Conservation (phyloP, 345 rosid genomes). For the Eucalyptus grandis region DNA sequence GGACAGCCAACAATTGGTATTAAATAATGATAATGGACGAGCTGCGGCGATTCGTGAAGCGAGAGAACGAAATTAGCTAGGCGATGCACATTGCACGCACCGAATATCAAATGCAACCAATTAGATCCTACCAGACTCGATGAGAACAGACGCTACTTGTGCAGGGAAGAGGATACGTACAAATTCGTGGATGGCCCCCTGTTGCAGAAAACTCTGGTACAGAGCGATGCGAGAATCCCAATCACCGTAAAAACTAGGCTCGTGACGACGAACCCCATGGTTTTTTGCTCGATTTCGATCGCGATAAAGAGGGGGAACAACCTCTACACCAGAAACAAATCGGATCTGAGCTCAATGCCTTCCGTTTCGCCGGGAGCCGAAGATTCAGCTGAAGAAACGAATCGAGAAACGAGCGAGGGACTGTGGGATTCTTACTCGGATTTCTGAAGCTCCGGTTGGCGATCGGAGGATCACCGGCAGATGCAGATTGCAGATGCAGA, state of each 20-base stretch:
- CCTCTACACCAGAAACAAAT: background rate
- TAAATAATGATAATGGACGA: background rate
- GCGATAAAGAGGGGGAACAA: background rate
- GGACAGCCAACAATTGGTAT: background rate
- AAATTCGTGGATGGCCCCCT: conserved; percentile 85
- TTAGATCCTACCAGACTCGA: background rate
- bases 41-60: background rate
- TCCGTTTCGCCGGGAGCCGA: background rate
- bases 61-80: background rate
- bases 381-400: background rate
- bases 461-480: background rate
- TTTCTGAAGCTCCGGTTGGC: background rate
- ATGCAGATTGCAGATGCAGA: background rate
- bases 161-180: conserved; percentile 22
- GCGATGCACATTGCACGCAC: background rate
- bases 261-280: conserved; percentile 85
- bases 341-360: background rate
- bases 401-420: background rate
- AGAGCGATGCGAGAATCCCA: conserved; percentile 67
- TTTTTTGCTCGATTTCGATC: background rate
- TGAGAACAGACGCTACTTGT: background rate
- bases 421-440: background rate
- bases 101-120: background rate
- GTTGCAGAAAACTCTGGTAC: conserved; percentile 84
- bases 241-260: conserved; percentile 64